Base-by-base conservation (phyloP, 805 yeast species). In the Naumovozyma dairenensis region DNA sequence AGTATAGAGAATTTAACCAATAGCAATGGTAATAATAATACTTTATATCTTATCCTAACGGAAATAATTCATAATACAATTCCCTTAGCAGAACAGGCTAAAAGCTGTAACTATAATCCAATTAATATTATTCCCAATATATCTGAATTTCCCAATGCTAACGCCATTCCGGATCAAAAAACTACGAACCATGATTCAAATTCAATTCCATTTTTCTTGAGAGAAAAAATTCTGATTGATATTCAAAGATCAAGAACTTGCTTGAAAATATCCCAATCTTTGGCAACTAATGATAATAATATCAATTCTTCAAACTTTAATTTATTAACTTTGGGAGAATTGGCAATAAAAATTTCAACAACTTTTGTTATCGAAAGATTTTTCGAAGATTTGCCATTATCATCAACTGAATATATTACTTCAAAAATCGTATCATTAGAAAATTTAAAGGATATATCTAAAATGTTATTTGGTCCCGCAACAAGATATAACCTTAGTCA, bases 241-340 rank as follows among this genome's bases (percentile, higher is more conserved):
- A 69, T 80, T 33, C 80, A 77, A 43, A 66, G 72, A 31, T 78
- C 86, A 5, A 71, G 71, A 39, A 68, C 80, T 16, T 78, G 85
- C 20, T 27, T 16, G 26, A 17, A 33, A 24, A 16, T 32, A 6
- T 24, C 26, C 39, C 39, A n/a, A n/a, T n/a, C n/a, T n/a, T n/a
- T n/a, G n/a, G n/a, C n/a, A n/a, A n/a, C n/a, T n/a, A 27, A 37
- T 25, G 17, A 33, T 1, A 36, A 38, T 21, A 5, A 8, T 12
- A 24, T 69, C 71, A 14, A 72, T 74, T 42, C n/a, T n/a, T n/a
- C n/a, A n/a, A 14, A 68, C 67, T 34, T 59, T 75, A 28, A 67
- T 71, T 48, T 77, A 5, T 72, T 69, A 45, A 63, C 55, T 7
- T 53, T 82, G 33, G 94, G 94, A 0, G 63, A 70, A 36, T 57